Base-by-base conservation (phyloP, 2,329 filamentous ascomycete genomes). In the Colletotrichum sp. region DNA sequence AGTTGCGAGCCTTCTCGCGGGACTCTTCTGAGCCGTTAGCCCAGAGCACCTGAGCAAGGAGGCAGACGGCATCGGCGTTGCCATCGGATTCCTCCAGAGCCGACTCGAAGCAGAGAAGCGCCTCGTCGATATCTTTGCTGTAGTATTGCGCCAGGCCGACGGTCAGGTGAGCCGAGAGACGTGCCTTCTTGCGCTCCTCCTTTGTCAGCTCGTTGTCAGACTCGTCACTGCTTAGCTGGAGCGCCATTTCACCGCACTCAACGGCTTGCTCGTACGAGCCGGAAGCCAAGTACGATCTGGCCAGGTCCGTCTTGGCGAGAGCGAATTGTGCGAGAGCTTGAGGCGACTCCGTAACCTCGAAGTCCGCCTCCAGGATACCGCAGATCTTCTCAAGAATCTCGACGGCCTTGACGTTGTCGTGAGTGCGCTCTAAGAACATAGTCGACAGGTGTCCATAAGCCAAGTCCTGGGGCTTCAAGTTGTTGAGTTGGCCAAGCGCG, bases 1-100 rank as follows among this genome's bases (percentile, higher is more conserved):
- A 91, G 68, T 94, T 92, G 5, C 95, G 91, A 18, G 96, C 96
- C 77, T 94, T 92, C 66, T 93, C 92, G 63, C 93, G 92, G 71
- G 96, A 94, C 1, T 93, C 89, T 8, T 93, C 91, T 0, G 93
- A 92, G 10, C 95, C 96, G 78, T 95, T 95, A 0, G 96, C 96
- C 96, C 97, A 99, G 1, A 99, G 89, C 0, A 99, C 94, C 84
- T 99, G 95, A 0, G 96, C 94, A 15, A 99, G 88, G 15, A 98
- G 88, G 81, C 96, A 98, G 0, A 96, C 93, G 2, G 96, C 94
- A 81, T 98, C 96, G 0, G 96, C 94, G 77, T 95, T 93, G 48
- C 91, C 91, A 34, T 91, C 87, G 1, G 94, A 95, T 82, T 98
- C 96, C 72, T 93, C 89, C 9, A 99, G 88, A 0, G 96, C 96